Evolutionary conservation across 441 rosid species (phyloP).

Genomic region (Breynia disticha): DNA sequence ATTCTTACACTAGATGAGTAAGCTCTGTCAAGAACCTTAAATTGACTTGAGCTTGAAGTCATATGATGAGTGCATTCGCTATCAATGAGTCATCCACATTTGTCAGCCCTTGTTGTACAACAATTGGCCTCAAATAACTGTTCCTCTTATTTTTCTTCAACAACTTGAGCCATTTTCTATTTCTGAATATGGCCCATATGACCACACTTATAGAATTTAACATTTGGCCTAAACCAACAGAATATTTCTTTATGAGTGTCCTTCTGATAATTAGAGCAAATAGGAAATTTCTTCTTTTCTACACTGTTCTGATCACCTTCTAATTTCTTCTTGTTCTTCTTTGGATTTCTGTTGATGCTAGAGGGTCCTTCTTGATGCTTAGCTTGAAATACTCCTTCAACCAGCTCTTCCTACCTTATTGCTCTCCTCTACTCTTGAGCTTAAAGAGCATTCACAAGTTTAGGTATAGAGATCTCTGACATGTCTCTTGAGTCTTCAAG

Average conservation of each 20-base stretch:
- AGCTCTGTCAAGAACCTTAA: no score
- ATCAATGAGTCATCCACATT: background rate
- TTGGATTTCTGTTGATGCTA: no score
- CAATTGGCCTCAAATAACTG: background rate
- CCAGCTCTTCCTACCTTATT: background rate
- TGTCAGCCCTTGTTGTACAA: background rate
- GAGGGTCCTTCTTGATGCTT: no score
- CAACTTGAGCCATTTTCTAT: no score
- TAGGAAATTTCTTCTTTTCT: background rate
- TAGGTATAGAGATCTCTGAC: background rate
- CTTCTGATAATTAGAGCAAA: background rate
- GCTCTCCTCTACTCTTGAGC: background rate
- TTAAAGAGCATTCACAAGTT: background rate
- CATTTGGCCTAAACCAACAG: background rate
- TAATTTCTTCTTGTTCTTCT: background rate
- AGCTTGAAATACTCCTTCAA: background rate
- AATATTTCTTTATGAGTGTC: background rate
- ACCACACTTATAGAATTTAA: background rate
- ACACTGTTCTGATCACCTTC: no score
- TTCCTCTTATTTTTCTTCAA: background rate
- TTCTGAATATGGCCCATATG: background rate
- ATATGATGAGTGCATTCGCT: background rate
- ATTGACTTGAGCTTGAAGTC: background rate
- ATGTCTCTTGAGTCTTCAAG: background rate
- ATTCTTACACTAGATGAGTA: no score